Conservation (phyloP, 305 asterid genomes). For the Caryopteris hybrid region DNA sequence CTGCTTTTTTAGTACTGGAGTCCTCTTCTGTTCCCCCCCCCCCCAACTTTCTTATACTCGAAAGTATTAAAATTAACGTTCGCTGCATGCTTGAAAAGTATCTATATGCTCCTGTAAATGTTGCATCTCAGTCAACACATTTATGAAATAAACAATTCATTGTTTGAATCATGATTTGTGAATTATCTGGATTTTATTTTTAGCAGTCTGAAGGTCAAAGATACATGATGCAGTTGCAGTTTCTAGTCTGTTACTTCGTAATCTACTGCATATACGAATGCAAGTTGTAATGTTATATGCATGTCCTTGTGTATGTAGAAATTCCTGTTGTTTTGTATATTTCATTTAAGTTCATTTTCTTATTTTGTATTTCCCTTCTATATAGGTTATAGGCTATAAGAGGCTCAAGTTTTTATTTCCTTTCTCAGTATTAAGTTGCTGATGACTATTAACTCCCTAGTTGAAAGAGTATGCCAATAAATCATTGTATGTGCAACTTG, state of each 20-base stretch:
- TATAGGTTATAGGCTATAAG: neutral
- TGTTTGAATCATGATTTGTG: neutral
- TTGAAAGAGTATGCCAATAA: too few species aligned
- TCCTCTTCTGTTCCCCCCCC: neutral
- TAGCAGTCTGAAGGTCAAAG: neutral
- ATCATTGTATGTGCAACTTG: too few species aligned
- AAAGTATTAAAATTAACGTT: too few species aligned
- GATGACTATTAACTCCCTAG: neutral
- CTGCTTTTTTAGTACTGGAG: slow-evolving; percentile 1
- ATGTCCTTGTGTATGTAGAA: neutral
- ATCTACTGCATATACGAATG: neutral
- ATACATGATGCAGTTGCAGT: neutral
- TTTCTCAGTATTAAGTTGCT: neutral
- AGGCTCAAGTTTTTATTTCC: neutral
- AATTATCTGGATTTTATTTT: neutral
- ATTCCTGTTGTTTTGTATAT: neutral
- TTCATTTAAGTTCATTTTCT: neutral
- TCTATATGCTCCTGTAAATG: too few species aligned
- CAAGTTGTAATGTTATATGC: neutral
- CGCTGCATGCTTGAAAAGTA: too few species aligned
- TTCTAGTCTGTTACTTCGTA: neutral
- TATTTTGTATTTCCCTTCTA: neutral
- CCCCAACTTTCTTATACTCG: neutral
- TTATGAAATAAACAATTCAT: neutral
- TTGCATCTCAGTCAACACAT: neutral